These are phyloP conservation scores for Kappamyces sp. DNA, from an alignment of 192 early-diverging fungal species.

Conservation along the genomic window DNA sequence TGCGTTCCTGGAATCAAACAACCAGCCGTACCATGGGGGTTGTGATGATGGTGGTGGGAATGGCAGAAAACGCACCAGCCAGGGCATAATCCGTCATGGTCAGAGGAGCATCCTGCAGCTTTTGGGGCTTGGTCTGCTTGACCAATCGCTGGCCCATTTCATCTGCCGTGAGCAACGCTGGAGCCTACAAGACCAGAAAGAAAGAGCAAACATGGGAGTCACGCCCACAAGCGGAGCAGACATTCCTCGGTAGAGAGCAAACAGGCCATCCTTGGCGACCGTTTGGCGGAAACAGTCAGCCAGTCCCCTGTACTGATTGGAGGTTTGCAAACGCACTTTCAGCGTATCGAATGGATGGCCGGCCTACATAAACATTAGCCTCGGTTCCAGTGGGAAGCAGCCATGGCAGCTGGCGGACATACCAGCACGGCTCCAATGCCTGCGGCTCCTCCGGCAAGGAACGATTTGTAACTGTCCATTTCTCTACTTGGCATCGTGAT, in stretches of 20 bases:
- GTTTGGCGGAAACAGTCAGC: slow-evolving; percentile 90
- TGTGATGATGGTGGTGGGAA: slow-evolving; percentile 89
- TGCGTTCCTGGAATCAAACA: slow-evolving; percentile 63
- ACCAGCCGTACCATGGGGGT: slow-evolving; percentile 16
- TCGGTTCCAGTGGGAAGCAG: not conserved
- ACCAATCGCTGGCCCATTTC: slow-evolving; percentile 74
- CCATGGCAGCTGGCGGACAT: slow-evolving; percentile 39
- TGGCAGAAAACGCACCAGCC: slow-evolving; percentile 92
- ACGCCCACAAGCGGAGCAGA: slow-evolving; percentile 85
- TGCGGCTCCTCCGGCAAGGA: slow-evolving; percentile 88
- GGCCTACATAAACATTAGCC: not conserved
- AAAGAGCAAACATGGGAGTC: slow-evolving; percentile 93
- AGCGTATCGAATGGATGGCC: slow-evolving; percentile 57
- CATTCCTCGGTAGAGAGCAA: slow-evolving; percentile 95
- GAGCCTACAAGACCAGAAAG: slow-evolving; percentile 62
- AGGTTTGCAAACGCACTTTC: slow-evolving; percentile 95
- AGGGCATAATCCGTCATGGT: slow-evolving; percentile 72
- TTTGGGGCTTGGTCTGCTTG: slow-evolving; percentile 47
- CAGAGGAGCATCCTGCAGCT: slow-evolving; percentile 45
- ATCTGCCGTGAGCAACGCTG: slow-evolving; percentile 24
- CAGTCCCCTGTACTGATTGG: slow-evolving; percentile 77
- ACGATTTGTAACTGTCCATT: slow-evolving; percentile 65
- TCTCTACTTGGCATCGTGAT: slow-evolving; percentile 13
- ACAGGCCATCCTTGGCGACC: slow-evolving; percentile 80
- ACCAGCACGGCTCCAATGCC: slow-evolving; percentile 76